A percentile compares a stretch with the other conserved stretches of the same genome.
phyloP scores from a whole-genome alignment of 2,329 filamentous ascomycete species.

The Beauveria asiatica region DNA sequence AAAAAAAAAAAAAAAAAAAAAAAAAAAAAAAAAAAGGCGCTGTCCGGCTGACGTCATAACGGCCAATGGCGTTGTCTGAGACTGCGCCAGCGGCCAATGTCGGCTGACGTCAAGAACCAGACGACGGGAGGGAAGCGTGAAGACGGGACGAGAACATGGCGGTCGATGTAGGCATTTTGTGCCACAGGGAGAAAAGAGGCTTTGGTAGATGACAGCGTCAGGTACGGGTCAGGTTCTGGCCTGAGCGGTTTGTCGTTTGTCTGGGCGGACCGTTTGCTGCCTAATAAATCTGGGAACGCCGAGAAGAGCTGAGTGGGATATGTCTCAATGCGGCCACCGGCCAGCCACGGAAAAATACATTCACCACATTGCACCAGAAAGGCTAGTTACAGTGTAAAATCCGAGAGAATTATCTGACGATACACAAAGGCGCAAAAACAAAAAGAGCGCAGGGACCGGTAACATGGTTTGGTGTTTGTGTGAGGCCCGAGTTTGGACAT shows the following conservation, averaged over 20 bases:
- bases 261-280: slow-evolving; percentile 3
- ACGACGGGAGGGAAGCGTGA: not conserved
- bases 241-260: not conserved
- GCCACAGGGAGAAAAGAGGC: not conserved
- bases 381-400: not conserved
- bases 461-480: not conserved
- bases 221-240: not conserved
- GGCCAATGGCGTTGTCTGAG: slow-evolving; percentile 7
- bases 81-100: not conserved
- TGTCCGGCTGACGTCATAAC: slow-evolving; percentile 12
- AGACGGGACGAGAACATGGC: not conserved
- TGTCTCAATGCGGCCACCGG: too few species aligned
- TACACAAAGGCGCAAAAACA: not conserved
- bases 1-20: too few species aligned
- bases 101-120: slow-evolving; percentile 12
- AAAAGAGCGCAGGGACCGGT: not conserved
- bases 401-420: not conserved
- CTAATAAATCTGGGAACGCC: not conserved
- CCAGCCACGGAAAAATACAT: not conserved
- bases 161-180: not conserved
- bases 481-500: not conserved
- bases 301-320: not conserved
- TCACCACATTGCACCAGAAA: not conserved
- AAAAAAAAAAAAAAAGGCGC: too few species aligned
- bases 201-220: not conserved